Evolutionary conservation across 106 monocot species (phyloP).

Genomic region (Narthecium ossifragum): DNA sequence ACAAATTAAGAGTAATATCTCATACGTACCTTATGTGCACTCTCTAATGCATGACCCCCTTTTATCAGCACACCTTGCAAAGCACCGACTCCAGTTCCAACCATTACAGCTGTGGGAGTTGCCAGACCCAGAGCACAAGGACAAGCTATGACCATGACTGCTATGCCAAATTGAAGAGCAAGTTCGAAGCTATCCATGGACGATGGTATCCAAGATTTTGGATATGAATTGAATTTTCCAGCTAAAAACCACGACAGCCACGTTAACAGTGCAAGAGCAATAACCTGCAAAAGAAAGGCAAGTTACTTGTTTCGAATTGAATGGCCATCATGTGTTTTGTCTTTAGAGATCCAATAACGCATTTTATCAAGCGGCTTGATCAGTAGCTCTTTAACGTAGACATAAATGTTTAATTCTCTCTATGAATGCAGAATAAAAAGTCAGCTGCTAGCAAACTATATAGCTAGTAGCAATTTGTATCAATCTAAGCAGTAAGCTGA

Average conservation of each 20-base stretch:
- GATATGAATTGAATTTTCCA: conserved; percentile 63
- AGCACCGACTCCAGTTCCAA: conserved; percentile 96
- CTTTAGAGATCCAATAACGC: too few species aligned
- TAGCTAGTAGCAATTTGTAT: too few species aligned
- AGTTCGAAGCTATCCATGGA: conserved; percentile 94
- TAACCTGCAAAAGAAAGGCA: conserved; percentile 50
- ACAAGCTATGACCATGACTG: conserved; percentile 95
- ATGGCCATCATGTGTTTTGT: too few species aligned
- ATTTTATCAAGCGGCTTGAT: too few species aligned
- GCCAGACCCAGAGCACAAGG: conserved; percentile 92
- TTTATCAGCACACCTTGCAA: conserved; percentile 93
- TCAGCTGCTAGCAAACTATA: too few species aligned
- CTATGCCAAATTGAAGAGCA: conserved; percentile 92
- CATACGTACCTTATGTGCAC: conserved; percentile 68
- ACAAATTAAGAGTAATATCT: not conserved
- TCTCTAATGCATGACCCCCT: conserved; percentile 94
- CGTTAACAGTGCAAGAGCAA: conserved; percentile 54
- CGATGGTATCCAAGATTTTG: conserved; percentile 77
- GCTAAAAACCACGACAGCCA: conserved; percentile 84
- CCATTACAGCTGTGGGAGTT: conserved; percentile 99
- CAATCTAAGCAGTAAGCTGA: too few species aligned
- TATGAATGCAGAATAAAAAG: too few species aligned
- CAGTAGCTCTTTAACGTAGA: too few species aligned
- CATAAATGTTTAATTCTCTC: too few species aligned
- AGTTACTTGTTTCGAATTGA: too few species aligned